Percentiles rank a stretch among this genome's conserved stretches.
These are phyloP conservation scores for Luffa aegyptiaca DNA, from an alignment of 306 rosid genomes.

Conservation along the genomic window DNA sequence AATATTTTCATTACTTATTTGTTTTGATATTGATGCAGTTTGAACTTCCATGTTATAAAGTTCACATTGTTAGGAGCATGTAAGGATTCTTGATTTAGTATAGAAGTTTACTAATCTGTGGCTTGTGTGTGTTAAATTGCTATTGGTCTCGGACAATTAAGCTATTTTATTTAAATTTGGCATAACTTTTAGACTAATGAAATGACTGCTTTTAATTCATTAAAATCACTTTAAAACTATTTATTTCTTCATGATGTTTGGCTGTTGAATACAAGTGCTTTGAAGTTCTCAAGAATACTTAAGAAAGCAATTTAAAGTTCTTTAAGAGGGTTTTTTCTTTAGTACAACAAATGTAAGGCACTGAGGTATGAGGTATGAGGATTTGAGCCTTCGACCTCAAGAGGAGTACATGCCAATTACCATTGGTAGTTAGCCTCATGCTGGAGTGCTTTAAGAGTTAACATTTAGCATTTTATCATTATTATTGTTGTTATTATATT, in stretches of 20 bases:
- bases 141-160: background rate
- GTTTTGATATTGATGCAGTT: background rate
- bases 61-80: background rate
- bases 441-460: background rate
- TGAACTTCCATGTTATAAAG: background rate
- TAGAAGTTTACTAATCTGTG: background rate
- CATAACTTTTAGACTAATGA: background rate
- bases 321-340: background rate
- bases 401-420: too few species aligned
- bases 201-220: background rate
- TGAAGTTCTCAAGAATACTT: background rate
- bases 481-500: background rate
- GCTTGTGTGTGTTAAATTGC: too few species aligned
- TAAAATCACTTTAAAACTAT: background rate
- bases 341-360: too few species aligned
- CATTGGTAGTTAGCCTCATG: too few species aligned
- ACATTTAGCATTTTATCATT: background rate
- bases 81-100: background rate
- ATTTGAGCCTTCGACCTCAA: too few species aligned
- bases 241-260: background rate
- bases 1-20: background rate
- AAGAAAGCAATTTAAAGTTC: background rate
- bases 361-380: too few species aligned
- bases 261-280: background rate
- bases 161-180: background rate